Base-by-base conservation (phyloP, 2,329 filamentous ascomycete genomes). In the Trichoderma guizhouense region DNA sequence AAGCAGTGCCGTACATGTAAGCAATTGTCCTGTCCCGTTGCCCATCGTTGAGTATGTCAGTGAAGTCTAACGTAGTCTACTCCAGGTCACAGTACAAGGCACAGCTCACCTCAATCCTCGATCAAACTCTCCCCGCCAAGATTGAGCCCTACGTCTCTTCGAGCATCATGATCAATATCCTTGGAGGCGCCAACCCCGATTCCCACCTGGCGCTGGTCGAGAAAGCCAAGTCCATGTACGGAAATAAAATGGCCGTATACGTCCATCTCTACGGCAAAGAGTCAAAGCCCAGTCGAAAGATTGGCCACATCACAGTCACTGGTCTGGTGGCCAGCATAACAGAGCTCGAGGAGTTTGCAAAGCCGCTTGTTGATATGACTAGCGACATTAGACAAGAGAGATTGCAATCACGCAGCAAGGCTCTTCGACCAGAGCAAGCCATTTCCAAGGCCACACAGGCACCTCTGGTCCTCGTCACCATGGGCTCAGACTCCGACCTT, bases 191-290 rank as follows among this genome's bases (percentile, higher is more conserved):
- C n/a, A 81, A 83, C 0, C 80, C 86, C n/a, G 84, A 89, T 67
- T 92, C 92, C 0, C 92, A 95, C 77, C 80, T 84, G 36, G 74
- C 75, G 11, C 82, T 90, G 0, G 82, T 88, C 11, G 79, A 85
- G 12, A 79, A 86, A 28, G 83, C 87, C 26, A 79, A 85, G 43
- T 77, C 77, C 5, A 79, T 83, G 51, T 86, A 84, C 71, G 80
- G 80, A 43, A 80, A 82, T 8, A 80, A 84, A 47, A 84, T 85
- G 73, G 87, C 86, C 66, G 82, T 87, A 15, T 87, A 85, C 67
- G 86, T 98, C 12, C 95, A 99, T 78, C 89, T 98, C 61, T 99
- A 99, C 83, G 95, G 95, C 78, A 98, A 98, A 83, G 89, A 89
- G 61, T 92, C 94, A 30, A 93, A 94, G 76, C 93, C 93, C 5